Evolutionary conservation across 164 flowering plant species (phyloP).

Genomic region (Liquidambar formosana): DNA sequence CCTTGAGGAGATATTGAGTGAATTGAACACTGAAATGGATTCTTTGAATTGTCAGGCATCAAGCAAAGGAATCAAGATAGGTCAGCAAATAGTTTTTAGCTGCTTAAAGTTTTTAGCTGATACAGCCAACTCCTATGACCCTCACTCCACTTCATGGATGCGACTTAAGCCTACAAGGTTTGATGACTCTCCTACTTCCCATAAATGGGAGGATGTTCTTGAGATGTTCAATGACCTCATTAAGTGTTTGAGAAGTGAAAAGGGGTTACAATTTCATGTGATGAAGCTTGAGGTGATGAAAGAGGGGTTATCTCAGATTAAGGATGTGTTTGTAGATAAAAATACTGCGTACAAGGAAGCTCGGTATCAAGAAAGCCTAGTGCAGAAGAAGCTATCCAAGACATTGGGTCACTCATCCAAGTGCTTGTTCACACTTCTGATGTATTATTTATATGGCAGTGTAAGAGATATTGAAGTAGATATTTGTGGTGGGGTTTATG

Average conservation of each 20-base stretch:
- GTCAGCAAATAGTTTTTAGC: conserved; percentile 57
- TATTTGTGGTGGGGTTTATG: conserved; percentile 59
- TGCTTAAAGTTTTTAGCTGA: too few species aligned
- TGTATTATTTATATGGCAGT: conserved; percentile 64
- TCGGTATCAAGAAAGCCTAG: conserved; percentile 51
- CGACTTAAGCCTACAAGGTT: conserved; percentile 44
- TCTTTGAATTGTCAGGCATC: conserved; percentile 17
- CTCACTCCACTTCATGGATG: conserved; percentile 80
- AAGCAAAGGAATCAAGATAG: conserved; percentile 38
- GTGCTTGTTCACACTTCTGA: conserved; percentile 77
- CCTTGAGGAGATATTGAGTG: conserved; percentile 54
- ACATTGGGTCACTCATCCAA: conserved; percentile 72
- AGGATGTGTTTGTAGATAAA: conserved; percentile 65
- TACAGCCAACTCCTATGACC: conserved; percentile 33
- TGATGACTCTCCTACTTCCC: conserved; percentile 24
- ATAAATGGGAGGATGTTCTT: conserved; percentile 67
- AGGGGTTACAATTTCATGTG: conserved; percentile 32
- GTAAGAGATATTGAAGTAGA: conserved; percentile 73
- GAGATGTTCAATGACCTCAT: conserved; percentile 78
- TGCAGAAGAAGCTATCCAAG: conserved; percentile 29
- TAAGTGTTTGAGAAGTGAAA: conserved; percentile 46
- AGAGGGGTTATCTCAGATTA: conserved; percentile 84
- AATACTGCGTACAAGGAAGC: conserved; percentile 75
- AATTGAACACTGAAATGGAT: conserved; percentile 57
- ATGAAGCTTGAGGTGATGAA: conserved; percentile 74